Evolutionary conservation across 805 yeast genomes (phyloP), one percentile per base, ranked within the genome.

Genomic region (Wilhelminamyces savonicus): DNA sequence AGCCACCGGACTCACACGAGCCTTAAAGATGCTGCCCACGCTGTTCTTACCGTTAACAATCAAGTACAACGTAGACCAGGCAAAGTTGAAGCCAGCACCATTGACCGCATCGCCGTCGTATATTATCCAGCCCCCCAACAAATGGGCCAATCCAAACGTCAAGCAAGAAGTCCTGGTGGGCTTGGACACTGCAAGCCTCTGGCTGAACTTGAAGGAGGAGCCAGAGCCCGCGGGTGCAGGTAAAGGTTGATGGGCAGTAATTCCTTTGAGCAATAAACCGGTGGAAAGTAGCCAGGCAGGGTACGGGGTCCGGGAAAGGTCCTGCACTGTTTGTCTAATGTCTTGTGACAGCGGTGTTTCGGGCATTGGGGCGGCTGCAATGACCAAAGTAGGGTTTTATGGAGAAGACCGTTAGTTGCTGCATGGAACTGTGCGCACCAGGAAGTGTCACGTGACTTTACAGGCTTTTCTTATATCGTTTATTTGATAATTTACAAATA

Each of bases 51-150:
- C 85, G 47, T 84, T 83, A 11, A 80, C 84, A 9, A 87, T 50
- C 34, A 80, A 48, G 46, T 84, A 88, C 34, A 87, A 54, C 6
- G 82, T 52, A 6, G 84, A 74, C 95, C 96, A 88, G 2, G 92
- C 94, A 44, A 74, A 65, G 5, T 71, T 62, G 46, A 87, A 81
- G 0, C 95, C 95, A 1, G 90, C 69, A 3, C 94, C 96, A 54
- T 82, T 78, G 26, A 71, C 69, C 13, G 75, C 56, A 46, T 86
- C 95, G 11, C 83, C 79, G 48, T 87, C 96, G 39, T 66, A 66
- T 23, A 81, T 71, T 63, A 87, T 80, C 62, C 74, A 81, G 3
- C 83, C 77, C 16, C 90, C 90, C 13, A 80, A 52, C 1, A 76
- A 76, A 34, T 72, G 59, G 22, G 82, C 76, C 1, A 70, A 57